phyloP scores from a whole-genome alignment of 345 rosid species.

The Firmiana major region DNA sequence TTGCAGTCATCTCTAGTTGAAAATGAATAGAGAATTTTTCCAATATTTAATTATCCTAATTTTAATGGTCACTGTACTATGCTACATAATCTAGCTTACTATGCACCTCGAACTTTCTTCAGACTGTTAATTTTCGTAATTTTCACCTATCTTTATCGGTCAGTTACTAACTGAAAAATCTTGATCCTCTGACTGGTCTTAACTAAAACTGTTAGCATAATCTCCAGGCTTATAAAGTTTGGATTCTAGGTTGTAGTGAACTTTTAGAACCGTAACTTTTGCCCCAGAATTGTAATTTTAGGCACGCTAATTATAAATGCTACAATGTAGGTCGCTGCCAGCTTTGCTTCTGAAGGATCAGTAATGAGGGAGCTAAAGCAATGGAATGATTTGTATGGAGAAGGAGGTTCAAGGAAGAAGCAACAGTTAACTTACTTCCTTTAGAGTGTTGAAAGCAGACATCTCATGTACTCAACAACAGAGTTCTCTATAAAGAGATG shows the following conservation, averaged over 20 bases:
- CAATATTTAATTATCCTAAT: too few species aligned
- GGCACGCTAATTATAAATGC: background rate
- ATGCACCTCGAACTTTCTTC: too few species aligned
- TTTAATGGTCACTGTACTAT: too few species aligned
- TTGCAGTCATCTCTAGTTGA: too few species aligned
- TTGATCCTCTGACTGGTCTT: too few species aligned
- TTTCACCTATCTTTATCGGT: too few species aligned
- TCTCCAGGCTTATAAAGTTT: too few species aligned
- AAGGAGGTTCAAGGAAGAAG: slow-evolving; percentile 93
- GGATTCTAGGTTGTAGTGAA: too few species aligned
- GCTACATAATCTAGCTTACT: too few species aligned
- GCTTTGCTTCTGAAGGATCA: slow-evolving; percentile 81
- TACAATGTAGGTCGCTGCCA: slow-evolving; percentile 70
- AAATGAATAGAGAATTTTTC: too few species aligned
- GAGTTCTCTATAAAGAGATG: background rate
- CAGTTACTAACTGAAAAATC: background rate
- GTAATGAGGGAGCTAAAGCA: slow-evolving; percentile 76
- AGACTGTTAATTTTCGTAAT: too few species aligned
- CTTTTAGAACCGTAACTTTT: background rate
- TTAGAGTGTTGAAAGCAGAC: slow-evolving; percentile 25
- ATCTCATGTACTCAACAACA: background rate
- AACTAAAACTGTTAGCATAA: too few species aligned
- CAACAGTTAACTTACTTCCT: slow-evolving; percentile 83
- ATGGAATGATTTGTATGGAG: slow-evolving; percentile 89
- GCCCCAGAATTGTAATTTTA: background rate